Base-by-base conservation (phyloP, 2,329 filamentous ascomycete genomes). In the Botrytis squamosa region DNA sequence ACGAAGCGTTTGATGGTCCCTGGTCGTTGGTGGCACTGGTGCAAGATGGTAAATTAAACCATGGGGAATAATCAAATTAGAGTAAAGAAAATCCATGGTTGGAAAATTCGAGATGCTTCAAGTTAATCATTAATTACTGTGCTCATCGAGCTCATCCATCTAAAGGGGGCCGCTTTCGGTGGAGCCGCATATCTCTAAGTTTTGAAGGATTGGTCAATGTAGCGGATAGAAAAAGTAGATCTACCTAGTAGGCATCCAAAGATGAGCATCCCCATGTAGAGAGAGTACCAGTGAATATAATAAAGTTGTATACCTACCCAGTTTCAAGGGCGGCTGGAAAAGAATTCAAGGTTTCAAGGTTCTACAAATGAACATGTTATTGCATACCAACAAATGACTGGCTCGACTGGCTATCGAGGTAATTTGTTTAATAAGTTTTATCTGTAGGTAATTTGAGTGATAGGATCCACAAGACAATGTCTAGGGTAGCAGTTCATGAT, bases 1-100 rank as follows among this genome's bases (percentile, higher is more conserved):
- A 68, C 49, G 66, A 68, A 68, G 66, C 66, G 49, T 57, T 57
- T 57, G 49, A 68, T 68, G 22, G 49, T 64, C 62, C 62, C 62
- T 64, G 22, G 62, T 42, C 40, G 33, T 9, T 46, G 40, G n/a
- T 57, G n/a, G 52, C 52, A 57, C 52, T 57, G 52, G 52, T 33
- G 40, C 40, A 46, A 46, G 62, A 65, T 22, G 33, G 40, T 46
- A 46, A 65, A 46, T 33, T 46, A 44, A 65, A 65, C 18, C 40
- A 64, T 64, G n/a, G 40, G 62, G 40, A 46, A 33, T 29, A 33
- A 44, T 44, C 29, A 33, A 46, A 64, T 64, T n/a, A 44, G 38
- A 64, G 38, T 1, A n/a, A 29, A 64, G 62, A 44, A n/a, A 20
- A 40, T 64, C 44, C 40, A 29, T 29, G 62, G n/a, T 64, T 64